phyloP scores from a whole-genome alignment of 1,284 basidiomycete genomes.

The Boletus sp. region DNA sequence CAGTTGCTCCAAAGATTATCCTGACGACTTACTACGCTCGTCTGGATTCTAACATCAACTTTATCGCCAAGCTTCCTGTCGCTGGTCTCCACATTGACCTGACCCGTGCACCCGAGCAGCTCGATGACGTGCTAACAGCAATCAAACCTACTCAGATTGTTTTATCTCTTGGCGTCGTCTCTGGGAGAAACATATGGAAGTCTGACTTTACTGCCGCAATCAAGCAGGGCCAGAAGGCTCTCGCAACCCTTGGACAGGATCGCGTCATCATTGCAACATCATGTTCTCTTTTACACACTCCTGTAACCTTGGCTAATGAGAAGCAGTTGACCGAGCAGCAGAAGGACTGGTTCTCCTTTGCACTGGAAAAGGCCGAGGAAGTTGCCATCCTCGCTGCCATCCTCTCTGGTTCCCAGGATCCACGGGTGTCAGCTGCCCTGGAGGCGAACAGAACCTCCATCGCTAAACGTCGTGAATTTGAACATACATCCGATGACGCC shows the following conservation, averaged over 20 bases:
- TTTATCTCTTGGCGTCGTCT: constrained; percentile 94
- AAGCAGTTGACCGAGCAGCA: constrained; percentile 88
- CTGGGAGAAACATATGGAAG: constrained; percentile 99
- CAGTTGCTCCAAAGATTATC: constrained; percentile 87
- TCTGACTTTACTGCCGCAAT: constrained; percentile 86
- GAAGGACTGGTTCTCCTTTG: constrained; percentile 99
- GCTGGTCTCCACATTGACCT: constrained; percentile 96
- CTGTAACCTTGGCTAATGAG: constrained; percentile 92
- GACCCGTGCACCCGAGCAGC: constrained; percentile 88
- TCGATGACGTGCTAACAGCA: constrained; percentile 80
- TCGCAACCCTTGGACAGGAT: constrained; percentile 76
- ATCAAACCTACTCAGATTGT: constrained; percentile 79
- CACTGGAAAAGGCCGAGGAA: constrained; percentile 93
- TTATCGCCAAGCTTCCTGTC: constrained; percentile 90
- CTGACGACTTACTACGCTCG: constrained; percentile 97
- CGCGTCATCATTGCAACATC: constrained; percentile 95
- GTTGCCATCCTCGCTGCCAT: constrained; percentile 84
- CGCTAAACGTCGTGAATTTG: constrained; percentile 93
- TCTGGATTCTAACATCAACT: constrained; percentile 89
- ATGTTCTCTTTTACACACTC: constrained; percentile 97
- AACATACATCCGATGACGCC: constrained; percentile 90
- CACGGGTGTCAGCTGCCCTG: constrained; percentile 63
- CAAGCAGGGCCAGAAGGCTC: constrained; percentile 82
- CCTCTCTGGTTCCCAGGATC: constrained; percentile 79
- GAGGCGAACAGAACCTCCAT: constrained; percentile 92